Evolutionary conservation across 2,329 filamentous ascomycete species (phyloP), one percentile per base, ranked within the genome.

Genomic region (Colletotrichum tamarilloi): DNA sequence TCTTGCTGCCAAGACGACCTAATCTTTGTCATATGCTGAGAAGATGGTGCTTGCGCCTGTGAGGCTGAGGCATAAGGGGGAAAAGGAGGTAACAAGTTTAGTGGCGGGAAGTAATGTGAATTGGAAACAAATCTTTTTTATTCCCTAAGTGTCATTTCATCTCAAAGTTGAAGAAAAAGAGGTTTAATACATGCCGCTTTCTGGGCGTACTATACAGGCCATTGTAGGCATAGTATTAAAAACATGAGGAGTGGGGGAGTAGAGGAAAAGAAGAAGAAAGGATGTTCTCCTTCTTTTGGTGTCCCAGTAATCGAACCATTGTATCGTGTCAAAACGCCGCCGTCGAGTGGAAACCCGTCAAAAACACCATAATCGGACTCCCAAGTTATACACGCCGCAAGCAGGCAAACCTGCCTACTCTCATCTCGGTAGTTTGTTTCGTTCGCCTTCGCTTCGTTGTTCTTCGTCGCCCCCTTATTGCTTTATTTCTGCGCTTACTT

Each of bases 1-100:
- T 14, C 76, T 86, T 73, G 74, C 74, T 12, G 64, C 72, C 56
- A 63, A 75, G 68, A 58, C 59, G 12, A 22, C 67, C 11, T 75
- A 32, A 35, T 46, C 32, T 26, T 1, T 19, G 7, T 8, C 8
- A 7, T 32, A 32, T 7, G 12, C 19, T 16, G 2, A 4, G 16
- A 28, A 7, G 28, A 19, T 4, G 22, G 0, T 2, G 7, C 8
- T 16, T 7, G 2, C 11, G 5, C 1, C 24, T 7, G 16, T 11
- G 6, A 19, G 9, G 14, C 5, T 16, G 7, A 1, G 9, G 30
- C 8, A 3, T 19, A 5, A 28, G 55, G 5, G 4, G 2, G 22
- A 4, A 38, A 28, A 12, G 6, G 1, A 19, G n/a, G 30, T 24
- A 22, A 60, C 9, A 2, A 24, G 14, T 30, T 32, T 38, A 22